These are phyloP conservation scores for Neltuma alba DNA, from an alignment of 306 rosid species.

Conservation along the genomic window DNA sequence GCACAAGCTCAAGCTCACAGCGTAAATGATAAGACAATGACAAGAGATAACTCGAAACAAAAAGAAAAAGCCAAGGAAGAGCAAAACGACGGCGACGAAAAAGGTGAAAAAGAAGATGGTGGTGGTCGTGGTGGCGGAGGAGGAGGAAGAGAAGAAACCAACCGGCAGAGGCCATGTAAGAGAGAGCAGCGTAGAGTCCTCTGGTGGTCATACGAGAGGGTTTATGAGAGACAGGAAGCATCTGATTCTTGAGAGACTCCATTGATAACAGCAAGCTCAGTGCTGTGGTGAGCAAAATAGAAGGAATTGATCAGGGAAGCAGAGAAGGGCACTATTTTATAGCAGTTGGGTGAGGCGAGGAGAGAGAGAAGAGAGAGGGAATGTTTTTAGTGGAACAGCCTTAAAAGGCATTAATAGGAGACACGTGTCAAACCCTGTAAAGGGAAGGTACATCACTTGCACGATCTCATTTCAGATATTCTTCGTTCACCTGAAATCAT, in stretches of 20 bases:
- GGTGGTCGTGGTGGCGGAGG: background rate
- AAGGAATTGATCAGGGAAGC: too few species aligned
- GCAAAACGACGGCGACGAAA: background rate
- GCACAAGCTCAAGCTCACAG: background rate
- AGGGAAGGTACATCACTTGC: background rate
- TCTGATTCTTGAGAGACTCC: constrained; percentile 41
- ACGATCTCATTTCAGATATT: background rate
- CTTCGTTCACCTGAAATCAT: background rate
- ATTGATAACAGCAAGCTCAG: constrained; percentile 21
- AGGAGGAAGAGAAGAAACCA: constrained; percentile 2
- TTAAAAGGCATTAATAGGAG: background rate
- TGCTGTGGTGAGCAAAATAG: background rate
- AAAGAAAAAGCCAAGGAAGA: background rate
- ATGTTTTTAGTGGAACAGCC: constrained; percentile 18
- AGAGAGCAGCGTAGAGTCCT: constrained; percentile 70
- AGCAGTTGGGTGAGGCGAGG: background rate
- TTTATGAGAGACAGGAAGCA: constrained; percentile 45
- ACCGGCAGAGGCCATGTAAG: constrained; percentile 78
- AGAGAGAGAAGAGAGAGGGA: background rate
- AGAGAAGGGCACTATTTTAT: constrained; percentile 2
- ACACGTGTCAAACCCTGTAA: background rate
- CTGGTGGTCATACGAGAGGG: constrained; percentile 51
- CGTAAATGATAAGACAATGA: background rate
- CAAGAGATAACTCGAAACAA: background rate
- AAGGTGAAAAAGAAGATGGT: background rate